These are phyloP conservation scores for Tricholoma flavovirens DNA, from an alignment of 768 basidiomycete species.

Conservation along the genomic window DNA sequence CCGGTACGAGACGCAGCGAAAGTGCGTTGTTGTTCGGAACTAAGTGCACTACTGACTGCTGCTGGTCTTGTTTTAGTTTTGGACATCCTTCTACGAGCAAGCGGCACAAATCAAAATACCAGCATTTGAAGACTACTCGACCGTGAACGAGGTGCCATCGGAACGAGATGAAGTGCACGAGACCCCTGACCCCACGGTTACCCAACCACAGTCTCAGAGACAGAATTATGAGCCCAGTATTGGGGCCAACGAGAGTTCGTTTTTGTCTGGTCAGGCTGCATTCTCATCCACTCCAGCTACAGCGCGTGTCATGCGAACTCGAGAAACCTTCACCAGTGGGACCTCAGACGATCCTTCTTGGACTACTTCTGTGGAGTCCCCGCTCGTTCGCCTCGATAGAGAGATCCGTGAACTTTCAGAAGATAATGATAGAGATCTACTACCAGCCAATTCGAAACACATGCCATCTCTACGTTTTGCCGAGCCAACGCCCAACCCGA, in stretches of 20 bases:
- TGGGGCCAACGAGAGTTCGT: conserved; percentile 62
- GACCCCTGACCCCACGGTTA: conserved; percentile 16
- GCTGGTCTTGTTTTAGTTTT: conserved; percentile 57
- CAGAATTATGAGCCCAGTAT: conserved; percentile 35
- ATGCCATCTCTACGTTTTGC: conserved; percentile 15
- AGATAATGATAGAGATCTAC: conserved; percentile 29
- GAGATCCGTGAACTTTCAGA: conserved; percentile 52
- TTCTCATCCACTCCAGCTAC: conserved; percentile 78
- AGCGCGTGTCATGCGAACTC: conserved; percentile 28
- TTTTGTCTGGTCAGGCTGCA: conserved; percentile 66
- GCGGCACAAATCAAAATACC: conserved; percentile 86
- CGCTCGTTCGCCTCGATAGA: conserved; percentile 60
- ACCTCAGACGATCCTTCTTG: conserved; percentile 55
- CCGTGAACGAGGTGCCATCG: conserved; percentile 44
- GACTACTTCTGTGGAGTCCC: conserved; percentile 70
- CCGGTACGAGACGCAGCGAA: conserved; percentile 88
- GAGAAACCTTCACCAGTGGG: conserved; percentile 34
- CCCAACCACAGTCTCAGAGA: conserved; percentile 16
- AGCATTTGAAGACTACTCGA: conserved; percentile 63
- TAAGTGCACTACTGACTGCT: background rate
- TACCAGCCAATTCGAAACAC: conserved; percentile 9
- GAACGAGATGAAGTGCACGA: conserved; percentile 29
- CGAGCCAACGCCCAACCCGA: conserved; percentile 17
- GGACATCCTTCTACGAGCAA: conserved; percentile 94
- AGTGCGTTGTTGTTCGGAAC: conserved; percentile 38